A percentile compares a stretch with the other conserved stretches of the same genome.
Conservation (phyloP, 345 rosid species). For the Carallia pectinifolia region DNA sequence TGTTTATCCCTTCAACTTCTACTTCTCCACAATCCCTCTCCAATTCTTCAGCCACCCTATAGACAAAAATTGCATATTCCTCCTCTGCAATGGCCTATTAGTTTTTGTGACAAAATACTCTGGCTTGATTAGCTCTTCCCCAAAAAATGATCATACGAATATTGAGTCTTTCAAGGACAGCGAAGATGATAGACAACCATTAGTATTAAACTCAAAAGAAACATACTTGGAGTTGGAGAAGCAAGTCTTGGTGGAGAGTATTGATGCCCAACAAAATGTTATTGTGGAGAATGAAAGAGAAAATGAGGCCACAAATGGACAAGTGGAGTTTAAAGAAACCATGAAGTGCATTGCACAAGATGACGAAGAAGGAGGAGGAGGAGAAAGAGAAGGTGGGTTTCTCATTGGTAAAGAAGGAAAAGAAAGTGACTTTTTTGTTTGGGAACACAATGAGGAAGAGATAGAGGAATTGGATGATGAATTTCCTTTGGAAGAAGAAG, state of each 20-base stretch:
- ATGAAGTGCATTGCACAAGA: background rate
- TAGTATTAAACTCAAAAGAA: constrained; percentile 8
- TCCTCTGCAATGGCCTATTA: constrained; percentile 78
- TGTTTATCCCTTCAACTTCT: constrained; percentile 29
- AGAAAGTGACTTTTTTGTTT: background rate
- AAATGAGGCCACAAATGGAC: background rate
- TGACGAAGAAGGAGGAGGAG: background rate
- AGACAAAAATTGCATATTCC: constrained; percentile 72
- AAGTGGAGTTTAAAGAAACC: background rate
- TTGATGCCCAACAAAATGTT: constrained; percentile 8
- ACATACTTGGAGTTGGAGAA: constrained; percentile 19
- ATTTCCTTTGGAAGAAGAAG: constrained; percentile 3
- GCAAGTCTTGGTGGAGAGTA: constrained; percentile 15
- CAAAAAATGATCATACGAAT: constrained; percentile 10
- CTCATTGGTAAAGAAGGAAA: background rate
- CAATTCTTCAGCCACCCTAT: constrained; percentile 48
- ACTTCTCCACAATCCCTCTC: constrained; percentile 38
- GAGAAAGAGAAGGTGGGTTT: background rate
- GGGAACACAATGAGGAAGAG: background rate
- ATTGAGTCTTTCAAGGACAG: constrained; percentile 25
- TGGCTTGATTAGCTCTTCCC: constrained; percentile 30
- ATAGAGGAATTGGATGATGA: constrained; percentile 28
- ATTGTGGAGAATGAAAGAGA: background rate
- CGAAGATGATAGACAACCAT: constrained; percentile 9
- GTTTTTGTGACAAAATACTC: constrained; percentile 67